Percentiles rank a stretch among this genome's conserved stretches.
Conservation (phyloP, 305 asterid genomes). For the Fraxinus sp. region DNA sequence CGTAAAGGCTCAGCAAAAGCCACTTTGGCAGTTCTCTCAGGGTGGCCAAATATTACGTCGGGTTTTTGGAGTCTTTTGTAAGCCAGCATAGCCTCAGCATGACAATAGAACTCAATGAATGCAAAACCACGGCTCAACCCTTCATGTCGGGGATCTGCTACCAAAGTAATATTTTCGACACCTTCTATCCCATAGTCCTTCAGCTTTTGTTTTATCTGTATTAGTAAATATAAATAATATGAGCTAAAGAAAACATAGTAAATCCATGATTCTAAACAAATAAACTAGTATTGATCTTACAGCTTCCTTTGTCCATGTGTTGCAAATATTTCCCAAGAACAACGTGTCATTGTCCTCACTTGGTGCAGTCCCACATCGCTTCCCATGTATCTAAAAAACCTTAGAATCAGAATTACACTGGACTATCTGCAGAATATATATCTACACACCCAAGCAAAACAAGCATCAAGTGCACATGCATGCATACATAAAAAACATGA, state of each 20-base stretch:
- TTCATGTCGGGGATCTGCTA: slow-evolving; percentile 57
- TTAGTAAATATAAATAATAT: slow-evolving; percentile 6
- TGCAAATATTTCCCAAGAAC: slow-evolving; percentile 66
- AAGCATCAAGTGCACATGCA: background rate
- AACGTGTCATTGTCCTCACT: slow-evolving; percentile 61
- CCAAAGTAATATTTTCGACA: slow-evolving; percentile 53
- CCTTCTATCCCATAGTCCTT: slow-evolving; percentile 58
- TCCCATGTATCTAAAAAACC: slow-evolving; percentile 54
- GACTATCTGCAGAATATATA: background rate
- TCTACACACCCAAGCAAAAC: slow-evolving; percentile 4
- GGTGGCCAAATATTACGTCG: slow-evolving; percentile 57
- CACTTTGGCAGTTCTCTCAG: slow-evolving; percentile 67
- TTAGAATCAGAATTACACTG: slow-evolving; percentile 20
- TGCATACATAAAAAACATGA: background rate
- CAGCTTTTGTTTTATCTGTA: slow-evolving; percentile 42
- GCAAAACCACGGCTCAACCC: slow-evolving; percentile 72
- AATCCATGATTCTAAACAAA: background rate
- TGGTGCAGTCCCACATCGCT: slow-evolving; percentile 62
- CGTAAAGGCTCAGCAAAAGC: slow-evolving; percentile 72
- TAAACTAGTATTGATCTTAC: slow-evolving; percentile 36
- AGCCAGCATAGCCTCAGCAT: slow-evolving; percentile 58
- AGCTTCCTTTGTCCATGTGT: slow-evolving; percentile 74
- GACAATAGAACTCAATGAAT: slow-evolving; percentile 57
- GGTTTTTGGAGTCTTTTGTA: slow-evolving; percentile 65
- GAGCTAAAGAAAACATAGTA: slow-evolving; percentile 6